Evolutionary conservation across 1,139 yeast species (phyloP), one percentile per base, ranked within the genome.

Genomic region (Wickerhamomyces sp.): DNA sequence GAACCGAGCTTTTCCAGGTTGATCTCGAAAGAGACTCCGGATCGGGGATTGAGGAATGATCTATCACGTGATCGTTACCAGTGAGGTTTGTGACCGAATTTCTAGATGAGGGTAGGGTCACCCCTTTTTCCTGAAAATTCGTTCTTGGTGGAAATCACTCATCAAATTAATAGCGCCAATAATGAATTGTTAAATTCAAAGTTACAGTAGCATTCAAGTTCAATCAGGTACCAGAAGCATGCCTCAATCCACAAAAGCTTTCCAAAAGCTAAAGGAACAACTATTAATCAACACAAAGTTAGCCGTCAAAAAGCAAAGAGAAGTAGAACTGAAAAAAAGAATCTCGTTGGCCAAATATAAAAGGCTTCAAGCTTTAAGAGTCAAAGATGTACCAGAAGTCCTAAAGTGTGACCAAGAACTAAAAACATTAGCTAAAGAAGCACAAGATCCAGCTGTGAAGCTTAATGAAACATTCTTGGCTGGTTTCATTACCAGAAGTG

Each of bases 331-430:
- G 13, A 77, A 78, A 57, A 78, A 74, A 52, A 72, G 72, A 48
- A 68, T 72, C 39, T 79, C 87, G 0, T 53, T 76, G 39, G 64
- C 80, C 36, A 74, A 75, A 39, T 81, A 82, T 59, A 72, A 76
- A 55, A 75, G 77, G 58, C 62, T 81, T 57, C 81, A 78, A 51
- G 68, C 75, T 13, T 58, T 65, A 10, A 56, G 50, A 37, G 53
- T 39, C 29, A 46, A 52, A 11, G 58, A 60, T 14, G 41, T 52
- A 3, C 41, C 51, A 7, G 53, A 49, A 40, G 47, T 54, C 11
- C 49, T 55, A 8, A 71, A 67, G 30, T 56, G 73, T n/a, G 68
- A 68, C 30, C 47, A 54, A 23, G 60, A 69, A 45, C 54, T 73
- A 35, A 57, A 58, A 26, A 54, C 56, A 9, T 53, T 74, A 42